Evolutionary conservation across 768 basidiomycete species (phyloP), one percentile per base, ranked within the genome.

Genomic region (Glaciozyma martinii): DNA sequence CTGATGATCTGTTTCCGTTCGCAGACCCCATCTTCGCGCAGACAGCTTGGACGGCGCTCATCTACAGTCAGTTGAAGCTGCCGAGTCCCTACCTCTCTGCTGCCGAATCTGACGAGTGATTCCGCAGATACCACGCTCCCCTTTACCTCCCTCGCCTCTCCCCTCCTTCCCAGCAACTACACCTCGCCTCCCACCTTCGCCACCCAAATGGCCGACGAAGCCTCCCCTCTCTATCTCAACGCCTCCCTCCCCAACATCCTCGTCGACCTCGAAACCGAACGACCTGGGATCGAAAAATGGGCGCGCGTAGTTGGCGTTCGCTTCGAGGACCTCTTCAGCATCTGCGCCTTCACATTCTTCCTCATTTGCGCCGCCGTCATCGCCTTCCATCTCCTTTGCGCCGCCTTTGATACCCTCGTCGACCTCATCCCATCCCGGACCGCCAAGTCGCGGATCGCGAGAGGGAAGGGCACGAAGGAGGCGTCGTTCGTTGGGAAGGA

Each of bases 11-110:
- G 44, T 9, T 12, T 23, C 23, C 18, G 32, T 56, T 29, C 57
- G 44, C 74, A 93, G 92, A 97, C 77, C 93, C 94, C n/a, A 79
- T 97, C 47, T 80, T 95, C 54, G 83, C 86, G 15, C 86, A 89
- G 73, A 86, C 88, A 10, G 85, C 90, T 1, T 98, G 94, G 94
- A 83, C 93, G 21, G 87, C 85, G 32, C 74, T 80, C 33, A 68
- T 78, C 21, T 77, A 77, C 71, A 80, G 77, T 77, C 53, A 63
- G 76, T 74, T 27, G 21, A 1, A 5, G 4, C 25, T 15, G n/a
- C n/a, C n/a, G 8, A 21, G 21, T 47, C 10, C 3, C 37, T 15
- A 44, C 16, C 16, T 32, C 62, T 87, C 71, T 75, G 81, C 72
- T 23, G 15, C 47, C 16, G 15, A 13, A 13, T 7, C 37, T 40